These are phyloP conservation scores for Margaritispora aquatica DNA, from an alignment of 495 filamentous ascomycete species.

Conservation along the genomic window DNA sequence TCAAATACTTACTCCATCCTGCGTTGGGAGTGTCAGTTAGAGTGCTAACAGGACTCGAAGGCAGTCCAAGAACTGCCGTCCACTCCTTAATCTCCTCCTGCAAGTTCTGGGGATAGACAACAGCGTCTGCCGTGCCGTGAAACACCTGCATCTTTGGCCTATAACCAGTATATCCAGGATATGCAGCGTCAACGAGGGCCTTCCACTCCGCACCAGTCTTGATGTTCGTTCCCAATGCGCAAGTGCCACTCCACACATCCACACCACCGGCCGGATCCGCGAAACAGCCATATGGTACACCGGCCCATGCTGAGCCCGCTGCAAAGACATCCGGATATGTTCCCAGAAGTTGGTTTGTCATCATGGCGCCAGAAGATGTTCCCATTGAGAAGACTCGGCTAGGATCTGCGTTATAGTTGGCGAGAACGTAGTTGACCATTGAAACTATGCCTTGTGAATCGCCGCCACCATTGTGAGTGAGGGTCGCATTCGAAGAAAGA, in stretches of 20 bases:
- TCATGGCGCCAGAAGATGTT: slow-evolving; percentile 43
- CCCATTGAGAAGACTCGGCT: slow-evolving; percentile 43
- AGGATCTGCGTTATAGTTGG: slow-evolving; percentile 36
- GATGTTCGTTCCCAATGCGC: slow-evolving; percentile 35
- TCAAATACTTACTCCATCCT: slow-evolving; percentile 24
- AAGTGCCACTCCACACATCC: slow-evolving; percentile 39
- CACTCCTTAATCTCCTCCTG: slow-evolving; percentile 44
- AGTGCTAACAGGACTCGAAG: slow-evolving; percentile 8
- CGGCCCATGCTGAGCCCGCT: slow-evolving; percentile 46
- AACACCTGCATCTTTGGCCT: slow-evolving; percentile 51
- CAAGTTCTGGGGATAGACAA: slow-evolving; percentile 40
- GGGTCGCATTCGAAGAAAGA: slow-evolving; percentile 43
- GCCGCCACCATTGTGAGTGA: slow-evolving; percentile 52
- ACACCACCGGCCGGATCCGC: slow-evolving; percentile 18
- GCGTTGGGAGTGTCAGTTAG: neutral
- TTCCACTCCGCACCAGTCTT: slow-evolving; percentile 38
- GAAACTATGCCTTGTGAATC: slow-evolving; percentile 53
- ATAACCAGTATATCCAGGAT: slow-evolving; percentile 43
- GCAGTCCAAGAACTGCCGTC: slow-evolving; percentile 27
- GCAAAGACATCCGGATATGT: slow-evolving; percentile 37
- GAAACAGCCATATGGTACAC: slow-evolving; percentile 58
- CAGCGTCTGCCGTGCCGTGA: slow-evolving; percentile 43
- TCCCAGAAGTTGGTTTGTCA: slow-evolving; percentile 37
- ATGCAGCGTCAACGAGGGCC: slow-evolving; percentile 36
- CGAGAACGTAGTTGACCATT: slow-evolving; percentile 45